Conservation (phyloP, 176 grass and related monocot species). For the Saccharum officinarum region DNA sequence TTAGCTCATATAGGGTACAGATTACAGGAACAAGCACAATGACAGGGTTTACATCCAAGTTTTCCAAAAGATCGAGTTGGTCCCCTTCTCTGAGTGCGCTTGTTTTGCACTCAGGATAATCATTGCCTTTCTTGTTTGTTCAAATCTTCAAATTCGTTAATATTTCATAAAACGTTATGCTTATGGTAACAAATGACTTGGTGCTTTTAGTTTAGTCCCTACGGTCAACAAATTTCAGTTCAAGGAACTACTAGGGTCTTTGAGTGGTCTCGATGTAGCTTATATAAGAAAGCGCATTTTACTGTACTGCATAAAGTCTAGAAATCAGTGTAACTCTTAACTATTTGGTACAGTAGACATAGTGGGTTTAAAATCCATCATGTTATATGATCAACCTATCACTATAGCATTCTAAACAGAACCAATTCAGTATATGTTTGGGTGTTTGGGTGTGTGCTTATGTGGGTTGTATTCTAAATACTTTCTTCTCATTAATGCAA, state of each 20-base stretch:
- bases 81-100: not conserved
- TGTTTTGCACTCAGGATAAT: not conserved
- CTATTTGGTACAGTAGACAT: not conserved
- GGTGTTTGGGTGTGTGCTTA: not conserved
- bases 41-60: not conserved
- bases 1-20: conserved; percentile 7
- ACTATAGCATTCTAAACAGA: not conserved
- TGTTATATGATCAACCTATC: not conserved
- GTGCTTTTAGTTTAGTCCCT: not conserved
- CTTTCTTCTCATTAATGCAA: not conserved
- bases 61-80: conserved; percentile 2
- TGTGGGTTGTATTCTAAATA: not conserved
- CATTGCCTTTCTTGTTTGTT: not conserved
- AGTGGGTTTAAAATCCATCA: not conserved
- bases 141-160: not conserved
- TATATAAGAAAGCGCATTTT: not conserved
- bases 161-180: not conserved
- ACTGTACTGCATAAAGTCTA: not conserved
- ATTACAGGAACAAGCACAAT: conserved; percentile 7
- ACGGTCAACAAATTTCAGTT: not conserved
- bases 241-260: not conserved
- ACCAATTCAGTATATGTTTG: not conserved
- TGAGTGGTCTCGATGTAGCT: not conserved
- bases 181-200: not conserved
- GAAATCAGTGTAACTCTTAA: not conserved